Conservation (phyloP, 1,139 yeast genomes). For the Debaryomycetaceae sp. region DNA sequence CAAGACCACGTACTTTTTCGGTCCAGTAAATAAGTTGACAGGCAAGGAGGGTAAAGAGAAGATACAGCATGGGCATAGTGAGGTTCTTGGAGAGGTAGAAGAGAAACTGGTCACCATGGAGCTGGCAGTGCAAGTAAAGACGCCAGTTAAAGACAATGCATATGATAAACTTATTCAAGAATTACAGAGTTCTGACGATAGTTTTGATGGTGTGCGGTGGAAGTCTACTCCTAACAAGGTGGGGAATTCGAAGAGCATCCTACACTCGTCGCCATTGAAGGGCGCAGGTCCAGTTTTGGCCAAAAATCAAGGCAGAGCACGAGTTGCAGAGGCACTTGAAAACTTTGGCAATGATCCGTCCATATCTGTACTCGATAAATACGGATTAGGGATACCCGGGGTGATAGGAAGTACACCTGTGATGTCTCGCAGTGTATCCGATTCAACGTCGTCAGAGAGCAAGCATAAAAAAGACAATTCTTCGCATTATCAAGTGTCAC, state of each 20-base stretch:
- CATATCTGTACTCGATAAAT: constrained; percentile 35
- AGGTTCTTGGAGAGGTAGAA: not conserved
- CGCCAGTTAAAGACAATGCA: constrained; percentile 1
- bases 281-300: constrained; percentile 9
- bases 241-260: constrained; percentile 8
- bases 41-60: not conserved
- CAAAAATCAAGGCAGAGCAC: constrained; percentile 7
- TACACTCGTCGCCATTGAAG: constrained; percentile 37
- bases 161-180: constrained; percentile 8
- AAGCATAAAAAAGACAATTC: constrained; percentile 6
- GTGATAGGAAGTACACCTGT: constrained; percentile 23
- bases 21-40: constrained; percentile 31
- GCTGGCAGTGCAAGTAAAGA: not conserved
- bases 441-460: constrained; percentile 16
- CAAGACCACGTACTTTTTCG: constrained; percentile 37
- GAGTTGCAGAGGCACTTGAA: constrained; percentile 12
- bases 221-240: constrained; percentile 27
- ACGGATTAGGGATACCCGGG: constrained; percentile 31
- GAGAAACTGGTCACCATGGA: not conserved
- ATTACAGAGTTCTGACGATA: constrained; percentile 43
- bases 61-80: not conserved
- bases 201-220: constrained; percentile 48
- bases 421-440: constrained; percentile 26
- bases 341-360: constrained; percentile 25
- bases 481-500: constrained; percentile 12